Percentiles rank a stretch among this genome's conserved stretches.
These are phyloP conservation scores for Nakazawaea siamensis DNA, from an alignment of 805 yeast species.

Conservation along the genomic window DNA sequence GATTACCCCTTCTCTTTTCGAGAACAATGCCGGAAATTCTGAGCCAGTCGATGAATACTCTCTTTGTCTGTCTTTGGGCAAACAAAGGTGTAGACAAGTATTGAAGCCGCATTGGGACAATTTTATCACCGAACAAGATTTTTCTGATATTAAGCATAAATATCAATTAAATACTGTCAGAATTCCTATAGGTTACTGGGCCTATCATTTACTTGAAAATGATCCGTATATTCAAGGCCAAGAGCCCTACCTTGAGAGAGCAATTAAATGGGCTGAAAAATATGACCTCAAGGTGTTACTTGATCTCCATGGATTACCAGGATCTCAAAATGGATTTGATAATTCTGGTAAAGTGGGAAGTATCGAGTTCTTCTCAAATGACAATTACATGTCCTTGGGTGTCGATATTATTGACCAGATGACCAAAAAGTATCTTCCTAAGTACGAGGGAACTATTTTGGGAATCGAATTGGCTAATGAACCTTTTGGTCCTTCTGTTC, in stretches of 20 bases:
- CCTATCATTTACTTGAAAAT: constrained; percentile 37
- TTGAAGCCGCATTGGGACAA: constrained; percentile 47
- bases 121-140: constrained; percentile 53
- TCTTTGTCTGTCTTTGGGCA: constrained; percentile 40
- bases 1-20: constrained; percentile 57
- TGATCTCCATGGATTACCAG: constrained; percentile 77
- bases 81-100: constrained; percentile 23
- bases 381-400: constrained; percentile 38
- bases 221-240: constrained; percentile 67
- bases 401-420: constrained; percentile 41
- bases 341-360: constrained; percentile 60
- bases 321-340: constrained; percentile 82
- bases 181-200: constrained; percentile 80
- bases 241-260: constrained; percentile 51
- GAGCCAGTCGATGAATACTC: constrained; percentile 58
- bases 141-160: constrained; percentile 33
- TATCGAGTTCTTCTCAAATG: constrained; percentile 42
- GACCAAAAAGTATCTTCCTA: constrained; percentile 39
- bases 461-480: constrained; percentile 70
- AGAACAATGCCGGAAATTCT: constrained; percentile 25
- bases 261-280: constrained; percentile 61
- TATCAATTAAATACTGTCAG: constrained; percentile 61
- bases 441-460: constrained; percentile 44
- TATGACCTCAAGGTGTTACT: constrained; percentile 60
- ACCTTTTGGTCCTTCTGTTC: constrained; percentile 50